These are phyloP conservation scores for Cladosporium halotolerans DNA, from an alignment of 2,329 filamentous ascomycete genomes.

Conservation along the genomic window DNA sequence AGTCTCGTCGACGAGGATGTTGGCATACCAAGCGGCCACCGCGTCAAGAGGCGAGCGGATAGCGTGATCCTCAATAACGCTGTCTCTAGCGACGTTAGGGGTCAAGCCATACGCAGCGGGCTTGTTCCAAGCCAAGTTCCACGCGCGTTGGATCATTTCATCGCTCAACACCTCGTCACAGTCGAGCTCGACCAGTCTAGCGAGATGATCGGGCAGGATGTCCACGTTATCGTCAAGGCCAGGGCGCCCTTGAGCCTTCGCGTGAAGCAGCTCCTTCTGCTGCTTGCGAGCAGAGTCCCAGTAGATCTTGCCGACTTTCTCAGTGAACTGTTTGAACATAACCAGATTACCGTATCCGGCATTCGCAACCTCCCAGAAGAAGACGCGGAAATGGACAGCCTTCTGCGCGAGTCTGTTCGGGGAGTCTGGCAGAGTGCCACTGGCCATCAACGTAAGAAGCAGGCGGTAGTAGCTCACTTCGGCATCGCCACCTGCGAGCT, in stretches of 20 bases:
- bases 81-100: slow-evolving; percentile 68
- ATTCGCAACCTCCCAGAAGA: slow-evolving; percentile 72
- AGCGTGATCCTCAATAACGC: slow-evolving; percentile 76
- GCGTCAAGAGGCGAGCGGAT: slow-evolving; percentile 85
- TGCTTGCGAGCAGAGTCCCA: slow-evolving; percentile 77
- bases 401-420: slow-evolving; percentile 83
- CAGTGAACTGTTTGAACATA: slow-evolving; percentile 62
- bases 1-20: slow-evolving; percentile 61
- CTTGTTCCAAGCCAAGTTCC: slow-evolving; percentile 84
- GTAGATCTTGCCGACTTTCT: slow-evolving; percentile 64
- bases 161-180: slow-evolving; percentile 76
- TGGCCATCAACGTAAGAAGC: slow-evolving; percentile 79
- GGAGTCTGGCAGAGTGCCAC: slow-evolving; percentile 76
- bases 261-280: slow-evolving; percentile 34
- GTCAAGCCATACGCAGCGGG: slow-evolving; percentile 62
- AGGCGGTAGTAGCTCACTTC: slow-evolving; percentile 85
- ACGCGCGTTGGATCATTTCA: slow-evolving; percentile 73
- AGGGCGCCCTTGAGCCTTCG: slow-evolving; percentile 19
- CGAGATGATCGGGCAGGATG: slow-evolving; percentile 68
- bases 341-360: slow-evolving; percentile 58
- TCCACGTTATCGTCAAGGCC: slow-evolving; percentile 45
- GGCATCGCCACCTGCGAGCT: slow-evolving; percentile 81
- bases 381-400: slow-evolving; percentile 81
- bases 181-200: slow-evolving; percentile 67
- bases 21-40: slow-evolving; percentile 87